Evolutionary conservation across 768 basidiomycete species (phyloP).

Genomic region (Suillus tomentosus): DNA sequence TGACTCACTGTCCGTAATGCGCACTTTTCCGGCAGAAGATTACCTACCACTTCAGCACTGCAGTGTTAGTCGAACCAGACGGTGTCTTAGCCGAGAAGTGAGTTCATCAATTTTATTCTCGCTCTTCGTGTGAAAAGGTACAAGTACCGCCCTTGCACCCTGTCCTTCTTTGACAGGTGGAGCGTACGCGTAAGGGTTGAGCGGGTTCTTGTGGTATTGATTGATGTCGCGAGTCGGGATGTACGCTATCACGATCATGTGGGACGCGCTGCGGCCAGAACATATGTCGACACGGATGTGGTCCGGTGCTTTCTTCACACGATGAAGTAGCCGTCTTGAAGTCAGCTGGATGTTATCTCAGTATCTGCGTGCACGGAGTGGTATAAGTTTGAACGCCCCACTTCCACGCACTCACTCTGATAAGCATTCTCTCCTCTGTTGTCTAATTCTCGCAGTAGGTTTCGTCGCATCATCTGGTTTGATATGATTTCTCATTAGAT

Average conservation of each 20-base stretch:
- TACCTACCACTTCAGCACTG: not conserved
- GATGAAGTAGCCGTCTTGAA: not conserved
- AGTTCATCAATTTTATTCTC: not conserved
- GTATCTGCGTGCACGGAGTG: not conserved
- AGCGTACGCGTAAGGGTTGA: not conserved
- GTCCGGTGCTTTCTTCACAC: constrained; percentile 1
- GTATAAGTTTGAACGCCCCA: not conserved
- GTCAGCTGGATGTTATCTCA: not conserved
- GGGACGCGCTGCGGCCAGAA: no score
- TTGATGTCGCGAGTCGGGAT: not conserved
- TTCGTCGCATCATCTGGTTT: not conserved
- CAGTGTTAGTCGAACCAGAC: not conserved
- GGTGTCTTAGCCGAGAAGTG: not conserved
- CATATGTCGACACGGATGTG: not conserved
- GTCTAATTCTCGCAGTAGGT: not conserved
- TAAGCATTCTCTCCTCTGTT: not conserved
- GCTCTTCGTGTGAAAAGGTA: not conserved
- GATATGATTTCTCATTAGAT: not conserved
- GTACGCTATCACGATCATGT: no score
- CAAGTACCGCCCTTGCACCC: not conserved
- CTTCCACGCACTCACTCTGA: not conserved
- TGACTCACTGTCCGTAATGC: not conserved
- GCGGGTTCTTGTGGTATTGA: not conserved
- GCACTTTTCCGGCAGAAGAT: not conserved
- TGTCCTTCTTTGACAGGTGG: not conserved